Conservation (phyloP, 805 yeast species). For the Candida maltosa region DNA sequence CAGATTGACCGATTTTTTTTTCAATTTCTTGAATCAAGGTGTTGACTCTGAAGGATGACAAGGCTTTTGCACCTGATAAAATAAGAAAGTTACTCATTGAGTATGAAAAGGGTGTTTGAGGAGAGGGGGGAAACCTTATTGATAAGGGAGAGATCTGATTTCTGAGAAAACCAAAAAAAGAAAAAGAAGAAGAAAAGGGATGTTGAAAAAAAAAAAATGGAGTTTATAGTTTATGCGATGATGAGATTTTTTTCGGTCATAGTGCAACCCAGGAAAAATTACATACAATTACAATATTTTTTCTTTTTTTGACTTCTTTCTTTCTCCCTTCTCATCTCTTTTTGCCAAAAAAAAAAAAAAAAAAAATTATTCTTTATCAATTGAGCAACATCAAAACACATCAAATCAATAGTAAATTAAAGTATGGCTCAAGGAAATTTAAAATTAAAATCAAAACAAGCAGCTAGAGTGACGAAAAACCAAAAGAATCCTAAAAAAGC, state of each 20-base stretch:
- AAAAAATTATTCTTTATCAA: slow-evolving; percentile 1
- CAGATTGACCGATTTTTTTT: slow-evolving; percentile 54
- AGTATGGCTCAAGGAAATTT: slow-evolving; percentile 72
- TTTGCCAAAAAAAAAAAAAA: not conserved
- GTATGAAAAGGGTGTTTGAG: not conserved
- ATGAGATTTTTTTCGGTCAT: no score
- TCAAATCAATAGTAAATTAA: no score
- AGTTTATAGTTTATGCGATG: not conserved
- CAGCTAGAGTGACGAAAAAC: slow-evolving; percentile 59
- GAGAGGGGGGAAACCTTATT: not conserved
- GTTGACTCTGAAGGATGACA: slow-evolving; percentile 81
- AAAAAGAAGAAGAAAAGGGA: not conserved
- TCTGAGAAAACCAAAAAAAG: not conserved
- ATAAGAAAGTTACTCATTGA: slow-evolving; percentile 27
- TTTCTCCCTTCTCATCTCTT: slow-evolving; percentile 2
- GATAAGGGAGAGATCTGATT: not conserved
- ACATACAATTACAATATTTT: no score
- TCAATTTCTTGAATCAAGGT: slow-evolving; percentile 71
- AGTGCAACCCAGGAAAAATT: no score
- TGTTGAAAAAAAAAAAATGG: not conserved
- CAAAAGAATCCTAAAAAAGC: slow-evolving; percentile 70
- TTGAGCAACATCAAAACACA: no score
- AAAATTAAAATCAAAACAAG: slow-evolving; percentile 50
- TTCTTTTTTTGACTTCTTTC: slow-evolving; percentile 1
- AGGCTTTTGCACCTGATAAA: slow-evolving; percentile 86